A percentile compares a stretch with the other conserved stretches of the same genome.
Evolutionary conservation across 768 basidiomycete genomes (phyloP).

Genomic region (Leccinum incarnatum): DNA sequence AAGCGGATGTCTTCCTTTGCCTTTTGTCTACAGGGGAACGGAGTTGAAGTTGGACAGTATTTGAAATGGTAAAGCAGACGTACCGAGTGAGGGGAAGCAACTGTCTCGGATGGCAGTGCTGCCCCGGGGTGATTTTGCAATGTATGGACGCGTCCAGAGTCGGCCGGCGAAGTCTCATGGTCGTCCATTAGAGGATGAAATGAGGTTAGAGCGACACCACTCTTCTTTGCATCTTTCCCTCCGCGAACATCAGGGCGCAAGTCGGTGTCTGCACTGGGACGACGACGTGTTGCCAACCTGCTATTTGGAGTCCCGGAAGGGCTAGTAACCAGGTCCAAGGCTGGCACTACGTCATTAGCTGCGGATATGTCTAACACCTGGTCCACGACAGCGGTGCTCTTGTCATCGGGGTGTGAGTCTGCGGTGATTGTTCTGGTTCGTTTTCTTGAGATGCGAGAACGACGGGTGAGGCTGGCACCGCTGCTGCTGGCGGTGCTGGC

Average conservation of each 20-base stretch:
- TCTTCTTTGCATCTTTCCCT: conserved; percentile 22
- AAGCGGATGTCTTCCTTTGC: conserved; percentile 34
- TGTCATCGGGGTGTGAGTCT: conserved; percentile 24
- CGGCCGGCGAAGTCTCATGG: conserved; percentile 7
- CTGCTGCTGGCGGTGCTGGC: conserved; percentile 46
- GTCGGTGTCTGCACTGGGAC: conserved; percentile 10
- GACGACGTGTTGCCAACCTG: conserved; percentile 12
- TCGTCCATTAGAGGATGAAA: conserved; percentile 24
- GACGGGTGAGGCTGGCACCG: conserved; percentile 49
- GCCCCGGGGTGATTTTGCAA: conserved; percentile 11
- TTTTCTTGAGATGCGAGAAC: conserved; percentile 45
- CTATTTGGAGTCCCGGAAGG: conserved; percentile 11
- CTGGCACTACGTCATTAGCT: conserved; percentile 15
- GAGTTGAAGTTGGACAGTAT: conserved; percentile 17
- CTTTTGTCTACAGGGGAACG: conserved; percentile 29
- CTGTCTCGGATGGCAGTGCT: conserved; percentile 13
- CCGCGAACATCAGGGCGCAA: conserved; percentile 12
- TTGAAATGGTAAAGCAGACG: conserved; percentile 15
- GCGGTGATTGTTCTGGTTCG: conserved; percentile 53
- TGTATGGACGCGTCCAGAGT: neutral
- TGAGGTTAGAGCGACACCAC: conserved; percentile 21
- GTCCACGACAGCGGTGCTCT: conserved; percentile 10
- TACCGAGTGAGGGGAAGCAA: conserved; percentile 18
- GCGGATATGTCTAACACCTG: conserved; percentile 31
- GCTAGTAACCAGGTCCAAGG: conserved; percentile 5